phyloP scores from a whole-genome alignment of 73 alveolate species.

The Tetrahymena borealis region DNA sequence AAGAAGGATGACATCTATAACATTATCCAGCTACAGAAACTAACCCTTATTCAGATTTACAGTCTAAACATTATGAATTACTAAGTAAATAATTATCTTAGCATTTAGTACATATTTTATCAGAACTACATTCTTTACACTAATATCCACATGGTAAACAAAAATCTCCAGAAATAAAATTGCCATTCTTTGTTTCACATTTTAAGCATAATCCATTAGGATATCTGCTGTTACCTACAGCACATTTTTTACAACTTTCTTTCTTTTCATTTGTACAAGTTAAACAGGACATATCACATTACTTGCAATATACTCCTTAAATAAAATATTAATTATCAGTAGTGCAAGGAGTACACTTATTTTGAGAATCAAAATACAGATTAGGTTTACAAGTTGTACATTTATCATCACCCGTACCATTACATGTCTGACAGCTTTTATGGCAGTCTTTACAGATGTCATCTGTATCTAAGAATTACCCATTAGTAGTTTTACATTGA shows the following conservation, averaged over 20 bases:
- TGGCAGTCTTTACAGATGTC: background rate
- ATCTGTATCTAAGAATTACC: background rate
- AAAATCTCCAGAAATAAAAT: background rate
- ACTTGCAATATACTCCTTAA: background rate
- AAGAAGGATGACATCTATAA: background rate
- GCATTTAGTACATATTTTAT: background rate
- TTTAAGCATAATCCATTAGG: background rate
- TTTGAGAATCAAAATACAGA: background rate
- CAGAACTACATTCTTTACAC: background rate
- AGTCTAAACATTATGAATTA: background rate
- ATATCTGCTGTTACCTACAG: background rate
- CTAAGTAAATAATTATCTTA: background rate
- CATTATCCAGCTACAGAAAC: background rate
- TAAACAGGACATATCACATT: background rate
- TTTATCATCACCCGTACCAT: background rate
- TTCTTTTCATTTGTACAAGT: background rate
- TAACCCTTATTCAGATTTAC: background rate
- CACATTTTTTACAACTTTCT: background rate
- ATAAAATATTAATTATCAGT: background rate
- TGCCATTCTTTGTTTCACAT: background rate
- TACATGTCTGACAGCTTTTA: background rate
- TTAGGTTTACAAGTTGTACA: background rate
- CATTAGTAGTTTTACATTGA: background rate
- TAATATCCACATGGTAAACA: background rate
- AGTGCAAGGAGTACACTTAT: background rate